Evolutionary conservation across 2,329 filamentous ascomycete genomes (phyloP), one percentile per base, ranked within the genome.

Genomic region (Onygena corvina): DNA sequence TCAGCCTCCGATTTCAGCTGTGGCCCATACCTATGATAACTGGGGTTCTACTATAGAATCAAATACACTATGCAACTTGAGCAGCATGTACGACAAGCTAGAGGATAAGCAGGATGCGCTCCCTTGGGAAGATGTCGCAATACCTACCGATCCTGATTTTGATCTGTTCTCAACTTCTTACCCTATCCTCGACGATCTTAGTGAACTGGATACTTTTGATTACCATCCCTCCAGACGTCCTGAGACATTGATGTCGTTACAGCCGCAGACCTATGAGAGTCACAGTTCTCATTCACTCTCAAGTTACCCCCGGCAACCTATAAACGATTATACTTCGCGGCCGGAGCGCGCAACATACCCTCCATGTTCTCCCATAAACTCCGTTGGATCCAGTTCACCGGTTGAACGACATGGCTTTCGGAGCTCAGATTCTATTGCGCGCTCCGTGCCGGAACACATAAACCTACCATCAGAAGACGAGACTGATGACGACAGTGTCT

Each of bases 321-420:
- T 46, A 31, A 27, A 42, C 16, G 27, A 23, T n/a, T 42, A 20
- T n/a, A 34, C 44, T 25, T 50, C 48, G 25, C 31, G 51, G 23
- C 51, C 51, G 7, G 35, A 36, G 35, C 52, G 49, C 33, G 47
- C 48, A n/a, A 31, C 46, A 11, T 53, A 50, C 27, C 50, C 51
- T n/a, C 38, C 51, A 12, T 27, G 49, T 9, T 53, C 48, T 18
- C 49, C 54, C 4, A 38, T 48, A 33, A 48, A 48, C 33, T 53
- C 54, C 11, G 47, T 50, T 40, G 46, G 30, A 11, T 53, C 54
- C 8, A 56, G 50, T 20, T 51, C 54, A 23, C 48, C 49, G 11
- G 49, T 46, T 18, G 50, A 50, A 16, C 40, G 34, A 23, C 48
- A 50, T 12, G 29, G 14, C 12, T 11, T 38, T 4, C 31, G 38